Conservation (phyloP, 176 grass and related monocot species). For the Oryza glumipatula region DNA sequence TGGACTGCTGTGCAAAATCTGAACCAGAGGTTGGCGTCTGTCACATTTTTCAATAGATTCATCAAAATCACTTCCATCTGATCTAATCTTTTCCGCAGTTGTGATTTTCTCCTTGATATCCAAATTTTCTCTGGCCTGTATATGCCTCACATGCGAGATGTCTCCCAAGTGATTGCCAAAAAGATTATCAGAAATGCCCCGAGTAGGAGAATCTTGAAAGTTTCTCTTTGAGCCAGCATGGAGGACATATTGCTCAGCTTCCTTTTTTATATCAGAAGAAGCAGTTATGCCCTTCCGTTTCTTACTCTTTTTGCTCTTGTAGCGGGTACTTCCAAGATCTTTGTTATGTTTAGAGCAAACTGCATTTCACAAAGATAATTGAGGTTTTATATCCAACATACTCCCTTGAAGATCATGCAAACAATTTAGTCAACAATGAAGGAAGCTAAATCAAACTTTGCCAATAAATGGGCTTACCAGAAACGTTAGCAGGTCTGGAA, state of each 20-base stretch:
- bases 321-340: slow-evolving; percentile 73
- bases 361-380: slow-evolving; percentile 48
- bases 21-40: slow-evolving; percentile 54
- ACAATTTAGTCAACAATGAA: slow-evolving; percentile 30
- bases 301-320: slow-evolving; percentile 80
- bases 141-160: slow-evolving; percentile 47
- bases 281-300: slow-evolving; percentile 54
- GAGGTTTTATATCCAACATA: slow-evolving; percentile 39
- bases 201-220: slow-evolving; percentile 41
- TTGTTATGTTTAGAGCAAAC: slow-evolving; percentile 57
- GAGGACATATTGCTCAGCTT: slow-evolving; percentile 46
- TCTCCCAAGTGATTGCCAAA: slow-evolving; percentile 44
- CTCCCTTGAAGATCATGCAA: slow-evolving; percentile 32
- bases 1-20: slow-evolving; percentile 69
- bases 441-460: slow-evolving; percentile 36
- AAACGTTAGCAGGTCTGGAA: slow-evolving; percentile 47
- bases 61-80: slow-evolving; percentile 56
- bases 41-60: slow-evolving; percentile 77
- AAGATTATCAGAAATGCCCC: slow-evolving; percentile 39
- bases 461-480: slow-evolving; percentile 53
- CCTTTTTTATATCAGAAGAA: slow-evolving; percentile 47
- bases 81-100: slow-evolving; percentile 57
- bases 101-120: slow-evolving; percentile 44
- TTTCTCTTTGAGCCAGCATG: slow-evolving; percentile 63
- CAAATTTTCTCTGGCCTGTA: slow-evolving; percentile 35